Evolutionary conservation across 2,329 filamentous ascomycete species (phyloP).

Genomic region (Sodiomyces alkalinus): DNA sequence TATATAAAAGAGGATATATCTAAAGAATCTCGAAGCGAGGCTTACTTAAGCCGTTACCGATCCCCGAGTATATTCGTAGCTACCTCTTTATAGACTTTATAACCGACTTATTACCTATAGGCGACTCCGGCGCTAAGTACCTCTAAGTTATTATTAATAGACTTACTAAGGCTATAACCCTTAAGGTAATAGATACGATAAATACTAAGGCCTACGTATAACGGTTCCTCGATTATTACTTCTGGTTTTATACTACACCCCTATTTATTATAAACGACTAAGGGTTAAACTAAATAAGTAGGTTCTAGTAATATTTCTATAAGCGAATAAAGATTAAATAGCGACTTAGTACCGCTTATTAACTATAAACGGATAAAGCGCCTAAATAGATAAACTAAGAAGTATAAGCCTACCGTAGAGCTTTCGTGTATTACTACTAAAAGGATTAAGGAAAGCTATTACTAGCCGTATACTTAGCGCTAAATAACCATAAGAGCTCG

Average conservation of each 20-base stretch:
- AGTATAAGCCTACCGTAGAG: neutral
- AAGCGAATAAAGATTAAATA: neutral
- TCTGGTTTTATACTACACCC: neutral
- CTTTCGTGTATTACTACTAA: neutral
- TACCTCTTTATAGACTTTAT: conserved; percentile 1
- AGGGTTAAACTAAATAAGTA: neutral
- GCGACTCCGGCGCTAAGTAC: neutral
- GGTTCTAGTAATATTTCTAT: conserved; percentile 1
- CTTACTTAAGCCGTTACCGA: neutral
- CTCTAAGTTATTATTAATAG: neutral
- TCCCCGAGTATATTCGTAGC: neutral
- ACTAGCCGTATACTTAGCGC: neutral
- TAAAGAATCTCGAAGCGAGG: neutral
- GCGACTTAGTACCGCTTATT: conserved; percentile 1
- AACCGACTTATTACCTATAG: neutral
- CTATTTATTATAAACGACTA: neutral
- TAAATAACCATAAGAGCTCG: neutral
- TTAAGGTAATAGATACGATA: conserved; percentile 1
- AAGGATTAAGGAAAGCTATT: neutral
- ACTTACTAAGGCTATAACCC: neutral
- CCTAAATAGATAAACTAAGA: conserved; percentile 1
- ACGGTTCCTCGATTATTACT: conserved; percentile 1
- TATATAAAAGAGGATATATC: neutral
- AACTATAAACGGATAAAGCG: conserved; percentile 1
- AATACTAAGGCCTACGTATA: neutral